Base-by-base conservation (phyloP, 129 eudicot genomes). In the Pulicaria dysenterica region DNA sequence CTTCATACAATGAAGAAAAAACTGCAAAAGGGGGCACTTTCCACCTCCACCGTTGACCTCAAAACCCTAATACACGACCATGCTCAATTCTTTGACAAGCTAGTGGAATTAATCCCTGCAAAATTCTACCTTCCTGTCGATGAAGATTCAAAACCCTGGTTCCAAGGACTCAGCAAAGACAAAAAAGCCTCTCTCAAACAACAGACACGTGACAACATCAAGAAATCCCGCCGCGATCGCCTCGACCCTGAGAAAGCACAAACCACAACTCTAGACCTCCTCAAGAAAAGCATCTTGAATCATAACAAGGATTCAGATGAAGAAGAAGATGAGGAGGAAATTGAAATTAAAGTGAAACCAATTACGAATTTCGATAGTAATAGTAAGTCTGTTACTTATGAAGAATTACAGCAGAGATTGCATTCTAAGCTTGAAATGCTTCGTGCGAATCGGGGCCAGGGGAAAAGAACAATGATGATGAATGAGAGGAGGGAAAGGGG, bases 191-290 rank as follows among this genome's bases (percentile, higher is more conserved):
- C 88, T 3, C 79, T 87, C 4, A 94, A 88, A 67, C 86, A 77
- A 17, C 87, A 94, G 57, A 76, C 97, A 8, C 81, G 76, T 2
- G 82, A 90, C 37, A 94, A 94, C 80, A 80, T 83, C 47, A 94
- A 84, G 75, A 83, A 88, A 72, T 83, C 98, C 1, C 92, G 98
- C 17, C 89, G 96, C 15, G 70, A 86, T 53, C 92, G 98, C 4
- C 85, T 90, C 13, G 96, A 94, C 74, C 98, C 98, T 0, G 91
- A 90, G 48, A 83, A 75, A 41, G 5, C 90, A 37, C 73, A 82
- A 13, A 79, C 86, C 19, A 75, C 96, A 14, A 89, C 98, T 13
- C 84, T 85, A 9, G 88, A 89, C 16, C 73, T 85, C 16, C 81
- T 87, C 9, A 83, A 89, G 31, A 81, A 83, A 48, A 58, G 45